Evolutionary conservation across 208 protist species (phyloP), one percentile per base, ranked within the genome.

Genomic region (Porcisia hertigi): DNA sequence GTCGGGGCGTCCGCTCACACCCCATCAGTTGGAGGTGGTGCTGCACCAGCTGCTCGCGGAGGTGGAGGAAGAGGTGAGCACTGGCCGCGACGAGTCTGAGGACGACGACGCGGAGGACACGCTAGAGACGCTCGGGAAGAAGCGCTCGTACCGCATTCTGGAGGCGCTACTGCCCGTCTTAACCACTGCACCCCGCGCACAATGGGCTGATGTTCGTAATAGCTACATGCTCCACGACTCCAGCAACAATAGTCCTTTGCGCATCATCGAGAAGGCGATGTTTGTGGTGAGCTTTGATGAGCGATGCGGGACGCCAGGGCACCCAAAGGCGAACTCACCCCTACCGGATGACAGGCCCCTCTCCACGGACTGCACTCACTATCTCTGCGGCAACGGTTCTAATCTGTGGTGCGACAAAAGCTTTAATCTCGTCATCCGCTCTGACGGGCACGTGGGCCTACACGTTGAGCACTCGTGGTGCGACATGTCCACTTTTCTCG

Each of bases 381-480:
- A 88, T 75, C 83, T 94, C 39, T 89, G 86, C 74, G 89, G 92
- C 54, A 89, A 91, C 74, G 90, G 90, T 23, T 76, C 82, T 58
- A 92, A 88, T 73, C 76, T 90, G 53, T 96, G 92, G 92, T 86
- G 81, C 60, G 92, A 96, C 74, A 96, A 96, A 80, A 92, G 86
- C 75, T 94, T 96, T 79, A 92, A 92, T 79, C 71, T 94, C 14
- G 82, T 94, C 52, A 79, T 94, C 16, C 76, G 73, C 63, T 66
- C 76, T 43, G 86, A 94, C 76, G 90, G 85, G 18, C 80, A 76
- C 25, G 84, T 84, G 14, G 92, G 92, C 20, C 73, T 90, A 58
- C 88, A 96, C 74, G 89, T 89, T 16, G 92, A 96, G 87, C 90
- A 94, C 84, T 93, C 88, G 45, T 96, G 92, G 92, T 79, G 88